Evolutionary conservation across 2,329 filamentous ascomycete genomes (phyloP).

Genomic region (Fusarium pseudograminearum): DNA sequence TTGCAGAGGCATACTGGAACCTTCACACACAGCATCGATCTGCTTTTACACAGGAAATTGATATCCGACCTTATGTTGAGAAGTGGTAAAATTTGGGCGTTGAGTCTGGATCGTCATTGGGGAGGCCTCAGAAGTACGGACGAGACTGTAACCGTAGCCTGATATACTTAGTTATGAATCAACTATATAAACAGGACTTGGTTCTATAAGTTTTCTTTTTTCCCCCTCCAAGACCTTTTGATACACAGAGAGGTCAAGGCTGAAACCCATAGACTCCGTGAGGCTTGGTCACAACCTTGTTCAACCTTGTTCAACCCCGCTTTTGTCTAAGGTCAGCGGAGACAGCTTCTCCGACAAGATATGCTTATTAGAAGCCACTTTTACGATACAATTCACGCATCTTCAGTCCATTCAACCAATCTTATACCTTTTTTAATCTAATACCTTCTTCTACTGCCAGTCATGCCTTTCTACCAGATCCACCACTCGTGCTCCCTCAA

Average conservation of each 20-base stretch:
- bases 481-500: slow-evolving; percentile 30
- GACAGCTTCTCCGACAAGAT: not conserved
- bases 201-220: not conserved
- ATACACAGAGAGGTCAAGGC: not conserved
- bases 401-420: not conserved
- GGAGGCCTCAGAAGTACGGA: not conserved
- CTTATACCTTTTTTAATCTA: not conserved
- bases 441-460: not conserved
- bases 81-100: slow-evolving; percentile 71
- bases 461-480: slow-evolving; percentile 39
- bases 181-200: not conserved
- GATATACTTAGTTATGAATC: not conserved
- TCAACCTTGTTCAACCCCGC: slow-evolving; percentile 8
- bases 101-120: not conserved
- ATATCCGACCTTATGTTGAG: slow-evolving; percentile 83
- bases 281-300: not conserved
- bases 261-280: not conserved
- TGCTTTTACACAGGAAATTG: slow-evolving; percentile 84
- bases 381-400: not conserved
- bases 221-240: not conserved
- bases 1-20: slow-evolving; percentile 88
- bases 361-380: not conserved
- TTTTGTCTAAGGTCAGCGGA: not conserved
- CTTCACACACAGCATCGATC: slow-evolving; percentile 84
- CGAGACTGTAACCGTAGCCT: not conserved